Evolutionary conservation across 345 rosid genomes (phyloP).

Genomic region (Cochlearia excelsa): DNA sequence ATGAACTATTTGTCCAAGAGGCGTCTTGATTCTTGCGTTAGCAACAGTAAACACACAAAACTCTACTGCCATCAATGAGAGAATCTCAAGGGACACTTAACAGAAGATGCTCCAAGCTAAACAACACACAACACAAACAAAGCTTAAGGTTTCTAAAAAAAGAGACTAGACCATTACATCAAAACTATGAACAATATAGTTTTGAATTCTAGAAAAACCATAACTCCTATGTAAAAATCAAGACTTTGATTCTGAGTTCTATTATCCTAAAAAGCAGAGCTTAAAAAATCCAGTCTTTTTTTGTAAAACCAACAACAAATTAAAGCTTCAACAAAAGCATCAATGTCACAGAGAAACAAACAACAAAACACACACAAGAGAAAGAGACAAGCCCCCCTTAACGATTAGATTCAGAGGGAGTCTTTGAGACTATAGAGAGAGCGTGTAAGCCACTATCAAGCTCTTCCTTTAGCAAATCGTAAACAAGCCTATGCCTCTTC

Average conservation of each 20-base stretch:
- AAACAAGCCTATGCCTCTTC: slow-evolving; percentile 80
- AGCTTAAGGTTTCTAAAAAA: too few species aligned
- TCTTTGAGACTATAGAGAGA: slow-evolving; percentile 78
- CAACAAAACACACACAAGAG: too few species aligned
- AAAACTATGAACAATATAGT: neutral
- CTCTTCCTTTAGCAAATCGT: slow-evolving; percentile 74
- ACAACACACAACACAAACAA: neutral
- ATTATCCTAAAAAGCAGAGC: neutral
- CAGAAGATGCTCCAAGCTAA: neutral
- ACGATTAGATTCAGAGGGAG: slow-evolving; percentile 55
- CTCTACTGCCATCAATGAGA: too few species aligned
- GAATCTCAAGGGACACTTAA: neutral
- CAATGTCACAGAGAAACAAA: neutral
- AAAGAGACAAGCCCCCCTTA: neutral
- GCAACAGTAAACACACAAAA: too few species aligned
- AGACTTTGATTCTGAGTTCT: neutral
- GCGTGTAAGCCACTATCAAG: slow-evolving; percentile 83
- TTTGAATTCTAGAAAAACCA: neutral
- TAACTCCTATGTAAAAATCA: neutral
- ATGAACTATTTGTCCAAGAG: too few species aligned
- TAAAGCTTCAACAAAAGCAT: neutral
- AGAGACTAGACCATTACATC: neutral
- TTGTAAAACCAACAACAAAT: too few species aligned
- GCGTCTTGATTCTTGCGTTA: too few species aligned
- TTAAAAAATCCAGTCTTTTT: neutral